Evolutionary conservation across 164 flowering plant genomes (phyloP).

Genomic region (Stephania yunnanensis): DNA sequence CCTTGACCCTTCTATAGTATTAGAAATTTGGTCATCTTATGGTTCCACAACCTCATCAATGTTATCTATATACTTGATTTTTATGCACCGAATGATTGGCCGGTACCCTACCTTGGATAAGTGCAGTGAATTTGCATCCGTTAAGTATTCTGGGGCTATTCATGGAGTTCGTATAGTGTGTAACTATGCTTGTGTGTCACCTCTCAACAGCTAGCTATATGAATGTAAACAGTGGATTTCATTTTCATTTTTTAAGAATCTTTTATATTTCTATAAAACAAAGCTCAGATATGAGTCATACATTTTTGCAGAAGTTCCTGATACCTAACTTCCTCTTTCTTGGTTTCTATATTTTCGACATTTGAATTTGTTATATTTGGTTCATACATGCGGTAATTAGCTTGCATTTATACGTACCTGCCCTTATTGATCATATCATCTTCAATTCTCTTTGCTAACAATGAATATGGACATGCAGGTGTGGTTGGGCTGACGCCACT

Average conservation of each 20-base stretch:
- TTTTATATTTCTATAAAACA: background rate
- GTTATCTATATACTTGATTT: too few relatives aligned
- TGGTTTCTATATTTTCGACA: background rate
- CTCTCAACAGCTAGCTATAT: too few relatives aligned
- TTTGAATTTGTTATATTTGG: background rate
- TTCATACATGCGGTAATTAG: background rate
- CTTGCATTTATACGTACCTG: background rate
- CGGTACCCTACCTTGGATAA: too few relatives aligned
- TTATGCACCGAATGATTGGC: too few relatives aligned
- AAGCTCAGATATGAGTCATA: background rate
- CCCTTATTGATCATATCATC: background rate
- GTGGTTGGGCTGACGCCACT: conserved; percentile 43
- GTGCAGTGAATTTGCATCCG: too few relatives aligned
- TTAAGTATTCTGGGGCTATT: too few relatives aligned
- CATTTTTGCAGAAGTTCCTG: background rate
- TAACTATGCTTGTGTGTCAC: too few relatives aligned
- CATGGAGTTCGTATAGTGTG: too few relatives aligned
- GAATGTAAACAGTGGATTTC: too few relatives aligned
- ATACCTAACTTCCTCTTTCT: background rate
- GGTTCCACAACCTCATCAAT: too few relatives aligned
- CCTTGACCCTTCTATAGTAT: too few relatives aligned
- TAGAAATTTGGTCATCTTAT: too few relatives aligned
- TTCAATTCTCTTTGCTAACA: conserved; percentile 2
- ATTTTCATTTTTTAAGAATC: background rate
- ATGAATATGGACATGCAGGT: conserved; percentile 24